A percentile compares a stretch with the other conserved stretches of the same genome.
These are phyloP conservation scores for Mitragyna speciosa DNA, from an alignment of 257 asterid species.

Conservation along the genomic window DNA sequence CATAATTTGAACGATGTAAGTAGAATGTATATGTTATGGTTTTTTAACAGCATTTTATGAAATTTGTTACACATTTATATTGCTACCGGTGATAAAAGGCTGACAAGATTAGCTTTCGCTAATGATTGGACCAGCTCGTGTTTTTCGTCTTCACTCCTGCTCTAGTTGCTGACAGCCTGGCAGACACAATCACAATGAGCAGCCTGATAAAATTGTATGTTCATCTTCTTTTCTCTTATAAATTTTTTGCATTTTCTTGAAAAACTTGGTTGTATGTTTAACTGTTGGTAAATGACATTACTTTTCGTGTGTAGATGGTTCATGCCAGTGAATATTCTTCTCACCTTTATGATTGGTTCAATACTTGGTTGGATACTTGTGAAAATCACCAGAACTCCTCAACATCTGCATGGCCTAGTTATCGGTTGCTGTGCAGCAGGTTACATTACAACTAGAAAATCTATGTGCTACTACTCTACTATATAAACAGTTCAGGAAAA, in stretches of 20 bases:
- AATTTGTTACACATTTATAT: not conserved
- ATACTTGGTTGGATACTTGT: slow-evolving; percentile 42
- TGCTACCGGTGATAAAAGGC: not conserved
- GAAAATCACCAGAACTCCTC: slow-evolving; percentile 34
- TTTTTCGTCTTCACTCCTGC: slow-evolving; percentile 36
- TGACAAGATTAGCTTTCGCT: not conserved
- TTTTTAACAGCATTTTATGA: not conserved
- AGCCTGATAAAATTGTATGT: slow-evolving; percentile 29
- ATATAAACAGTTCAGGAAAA: not conserved
- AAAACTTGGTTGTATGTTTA: not conserved
- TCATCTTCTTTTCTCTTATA: not conserved
- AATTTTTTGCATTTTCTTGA: not conserved
- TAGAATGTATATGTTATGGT: not conserved
- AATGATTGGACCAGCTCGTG: slow-evolving; percentile 29
- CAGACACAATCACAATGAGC: slow-evolving; percentile 29
- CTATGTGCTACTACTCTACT: no score
- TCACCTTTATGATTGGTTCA: slow-evolving; percentile 37
- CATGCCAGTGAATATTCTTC: slow-evolving; percentile 36
- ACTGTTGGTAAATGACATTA: not conserved
- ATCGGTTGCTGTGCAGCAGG: slow-evolving; percentile 49
- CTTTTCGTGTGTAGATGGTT: slow-evolving; percentile 35
- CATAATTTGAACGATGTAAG: slow-evolving; percentile 35
- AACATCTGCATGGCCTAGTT: slow-evolving; percentile 36
- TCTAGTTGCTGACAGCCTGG: slow-evolving; percentile 34
- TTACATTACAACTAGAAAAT: no score